Evolutionary conservation across 2,329 filamentous ascomycete genomes (phyloP).

Genomic region (Xylaria sp.): DNA sequence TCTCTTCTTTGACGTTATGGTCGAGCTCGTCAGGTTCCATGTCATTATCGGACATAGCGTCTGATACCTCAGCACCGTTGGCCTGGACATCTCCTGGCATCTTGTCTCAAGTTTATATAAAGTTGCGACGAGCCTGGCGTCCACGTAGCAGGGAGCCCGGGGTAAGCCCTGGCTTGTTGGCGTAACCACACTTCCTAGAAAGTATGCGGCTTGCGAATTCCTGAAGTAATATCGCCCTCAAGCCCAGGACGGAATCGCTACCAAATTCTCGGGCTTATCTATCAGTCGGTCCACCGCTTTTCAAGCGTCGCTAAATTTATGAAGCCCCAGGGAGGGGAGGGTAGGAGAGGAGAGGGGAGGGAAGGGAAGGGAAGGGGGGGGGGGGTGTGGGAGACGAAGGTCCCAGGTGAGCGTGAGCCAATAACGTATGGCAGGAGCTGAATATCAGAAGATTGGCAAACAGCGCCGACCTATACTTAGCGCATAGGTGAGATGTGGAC

Average conservation of each 20-base stretch:
- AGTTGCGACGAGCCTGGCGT: constrained; percentile 18
- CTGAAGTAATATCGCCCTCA: constrained; percentile 27
- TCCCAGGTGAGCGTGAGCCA: constrained; percentile 28
- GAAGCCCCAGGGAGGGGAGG: constrained; percentile 7
- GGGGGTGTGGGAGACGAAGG: constrained; percentile 23
- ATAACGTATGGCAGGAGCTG: constrained; percentile 25
- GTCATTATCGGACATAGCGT: constrained; percentile 55
- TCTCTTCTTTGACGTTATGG: constrained; percentile 39
- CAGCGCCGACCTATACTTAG: constrained; percentile 27
- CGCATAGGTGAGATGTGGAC: constrained; percentile 27
- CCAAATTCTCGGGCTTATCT: constrained; percentile 23
- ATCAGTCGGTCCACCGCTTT: constrained; percentile 26
- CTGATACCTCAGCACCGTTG: constrained; percentile 51
- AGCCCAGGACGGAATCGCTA: constrained; percentile 19
- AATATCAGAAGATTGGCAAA: constrained; percentile 25
- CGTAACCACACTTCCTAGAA: constrained; percentile 31
- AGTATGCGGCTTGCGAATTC: constrained; percentile 27
- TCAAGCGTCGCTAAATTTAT: constrained; percentile 23
- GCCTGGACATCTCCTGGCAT: constrained; percentile 53
- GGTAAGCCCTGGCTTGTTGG: constrained; percentile 27
- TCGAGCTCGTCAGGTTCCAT: constrained; percentile 46
- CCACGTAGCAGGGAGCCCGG: constrained; percentile 20
- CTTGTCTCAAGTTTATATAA: constrained; percentile 50
- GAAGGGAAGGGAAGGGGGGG: constrained; percentile 2
- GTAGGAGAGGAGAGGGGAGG: not conserved